These are phyloP conservation scores for Kwoniella newhampshirensis DNA, from an alignment of 768 basidiomycete species.

Conservation along the genomic window DNA sequence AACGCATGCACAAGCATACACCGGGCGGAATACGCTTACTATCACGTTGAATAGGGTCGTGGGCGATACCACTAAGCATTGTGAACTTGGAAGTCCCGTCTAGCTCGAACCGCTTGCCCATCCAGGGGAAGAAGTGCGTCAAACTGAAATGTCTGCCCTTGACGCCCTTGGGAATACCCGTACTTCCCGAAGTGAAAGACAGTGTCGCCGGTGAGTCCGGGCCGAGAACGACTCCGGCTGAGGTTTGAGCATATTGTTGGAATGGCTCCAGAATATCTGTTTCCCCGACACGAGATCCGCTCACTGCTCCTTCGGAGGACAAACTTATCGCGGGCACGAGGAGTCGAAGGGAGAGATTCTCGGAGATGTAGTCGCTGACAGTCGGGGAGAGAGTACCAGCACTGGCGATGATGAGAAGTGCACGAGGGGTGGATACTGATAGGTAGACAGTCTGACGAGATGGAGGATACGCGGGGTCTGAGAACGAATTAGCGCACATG, in stretches of 20 bases:
- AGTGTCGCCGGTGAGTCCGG: conserved; percentile 93
- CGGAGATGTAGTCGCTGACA: conserved; percentile 77
- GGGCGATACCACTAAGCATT: conserved; percentile 98
- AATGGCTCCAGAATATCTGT: conserved; percentile 66
- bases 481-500: background rate
- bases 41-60: conserved; percentile 97
- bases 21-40: conserved; percentile 63
- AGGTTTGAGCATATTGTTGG: conserved; percentile 62
- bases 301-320: conserved; percentile 63
- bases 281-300: conserved; percentile 58
- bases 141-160: conserved; percentile 89
- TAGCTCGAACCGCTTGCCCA: conserved; percentile 82
- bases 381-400: conserved; percentile 76
- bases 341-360: conserved; percentile 78
- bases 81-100: conserved; percentile 79
- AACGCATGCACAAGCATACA: conserved; percentile 6
- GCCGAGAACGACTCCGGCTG: conserved; percentile 81
- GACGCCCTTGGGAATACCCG: conserved; percentile 98
- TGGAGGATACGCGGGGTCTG: conserved; percentile 97
- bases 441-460: conserved; percentile 90
- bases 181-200: conserved; percentile 95
- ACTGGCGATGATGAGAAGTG: conserved; percentile 82
- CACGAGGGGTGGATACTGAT: conserved; percentile 86
- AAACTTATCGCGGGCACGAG: conserved; percentile 88
- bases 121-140: conserved; percentile 99